A percentile compares a stretch with the other conserved stretches of the same genome.
phyloP scores from a whole-genome alignment of 768 basidiomycete species.

The Lactifluus rugatus region DNA sequence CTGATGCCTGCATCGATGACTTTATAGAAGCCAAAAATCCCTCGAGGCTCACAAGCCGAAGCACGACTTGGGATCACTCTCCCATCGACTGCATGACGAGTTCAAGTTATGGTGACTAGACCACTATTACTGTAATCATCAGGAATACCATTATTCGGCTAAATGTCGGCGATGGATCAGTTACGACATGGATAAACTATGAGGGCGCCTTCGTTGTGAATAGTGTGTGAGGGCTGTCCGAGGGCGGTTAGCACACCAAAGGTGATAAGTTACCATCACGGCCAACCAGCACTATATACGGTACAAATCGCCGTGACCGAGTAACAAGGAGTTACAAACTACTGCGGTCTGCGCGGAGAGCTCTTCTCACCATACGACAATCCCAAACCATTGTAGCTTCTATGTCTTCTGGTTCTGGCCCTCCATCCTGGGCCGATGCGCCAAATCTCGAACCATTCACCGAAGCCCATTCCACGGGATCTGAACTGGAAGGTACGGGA shows the following conservation, averaged over 20 bases:
- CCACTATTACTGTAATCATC: too few species aligned
- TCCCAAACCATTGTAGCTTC: background rate
- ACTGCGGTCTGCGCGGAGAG: background rate
- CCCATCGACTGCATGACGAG: background rate
- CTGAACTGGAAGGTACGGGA: slow-evolving; percentile 36
- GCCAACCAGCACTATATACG: background rate
- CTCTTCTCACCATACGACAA: background rate
- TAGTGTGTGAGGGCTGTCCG: too few species aligned
- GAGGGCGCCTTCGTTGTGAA: too few species aligned
- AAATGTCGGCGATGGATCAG: background rate
- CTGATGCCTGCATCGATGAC: too few species aligned
- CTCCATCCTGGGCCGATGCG: background rate
- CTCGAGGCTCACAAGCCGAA: too few species aligned
- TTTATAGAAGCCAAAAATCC: too few species aligned
- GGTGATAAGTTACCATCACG: background rate
- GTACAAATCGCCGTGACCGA: background rate
- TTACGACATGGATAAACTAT: background rate
- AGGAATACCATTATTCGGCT: background rate
- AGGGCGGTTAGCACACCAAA: too few species aligned
- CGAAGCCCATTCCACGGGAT: slow-evolving; percentile 23
- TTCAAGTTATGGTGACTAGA: background rate
- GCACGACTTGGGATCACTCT: too few species aligned
- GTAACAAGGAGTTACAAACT: background rate
- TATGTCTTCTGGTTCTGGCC: background rate
- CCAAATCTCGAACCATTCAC: slow-evolving; percentile 1